Percentiles rank a stretch among this genome's conserved stretches.
phyloP scores from a whole-genome alignment of 495 filamentous ascomycete species.

The Podospora conica region DNA sequence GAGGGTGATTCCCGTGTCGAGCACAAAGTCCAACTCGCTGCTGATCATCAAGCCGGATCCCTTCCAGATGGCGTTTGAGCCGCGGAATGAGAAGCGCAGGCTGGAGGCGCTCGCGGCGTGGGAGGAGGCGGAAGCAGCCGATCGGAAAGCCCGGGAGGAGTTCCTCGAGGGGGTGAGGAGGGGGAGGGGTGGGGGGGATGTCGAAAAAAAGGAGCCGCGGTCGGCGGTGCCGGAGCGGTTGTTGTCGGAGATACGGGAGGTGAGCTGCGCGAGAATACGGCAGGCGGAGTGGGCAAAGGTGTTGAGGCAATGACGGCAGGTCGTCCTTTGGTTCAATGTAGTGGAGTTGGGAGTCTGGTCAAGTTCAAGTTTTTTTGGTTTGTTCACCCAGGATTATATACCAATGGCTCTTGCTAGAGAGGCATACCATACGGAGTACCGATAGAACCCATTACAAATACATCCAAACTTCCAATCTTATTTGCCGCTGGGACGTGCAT shows the following conservation, averaged over 20 bases:
- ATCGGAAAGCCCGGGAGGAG: constrained; percentile 20
- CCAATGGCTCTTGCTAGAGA: too few species aligned
- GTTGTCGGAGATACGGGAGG: neutral
- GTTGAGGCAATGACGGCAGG: neutral
- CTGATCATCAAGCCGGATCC: constrained; percentile 40
- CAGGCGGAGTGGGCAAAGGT: neutral
- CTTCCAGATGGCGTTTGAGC: constrained; percentile 39
- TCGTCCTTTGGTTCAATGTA: neutral
- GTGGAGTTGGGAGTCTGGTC: neutral
- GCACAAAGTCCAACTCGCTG: constrained; percentile 36
- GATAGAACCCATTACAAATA: too few species aligned
- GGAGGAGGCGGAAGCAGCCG: constrained; percentile 19
- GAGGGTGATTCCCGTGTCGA: constrained; percentile 32
- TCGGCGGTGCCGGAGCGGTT: constrained; percentile 2
- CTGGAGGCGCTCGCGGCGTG: constrained; percentile 26
- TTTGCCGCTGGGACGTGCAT: too few species aligned
- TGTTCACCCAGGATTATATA: too few species aligned
- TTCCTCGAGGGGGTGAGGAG: constrained; percentile 17
- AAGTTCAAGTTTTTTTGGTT: neutral
- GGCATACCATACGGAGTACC: too few species aligned
- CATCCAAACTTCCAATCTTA: too few species aligned
- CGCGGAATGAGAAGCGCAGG: constrained; percentile 27
- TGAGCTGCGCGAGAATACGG: neutral
- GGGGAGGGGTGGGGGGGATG: neutral
- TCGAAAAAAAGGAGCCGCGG: constrained; percentile 4